Evolutionary conservation across 345 rosid genomes (phyloP), one percentile per base, ranked within the genome.

Genomic region (Rhodamnia rubescens): DNA sequence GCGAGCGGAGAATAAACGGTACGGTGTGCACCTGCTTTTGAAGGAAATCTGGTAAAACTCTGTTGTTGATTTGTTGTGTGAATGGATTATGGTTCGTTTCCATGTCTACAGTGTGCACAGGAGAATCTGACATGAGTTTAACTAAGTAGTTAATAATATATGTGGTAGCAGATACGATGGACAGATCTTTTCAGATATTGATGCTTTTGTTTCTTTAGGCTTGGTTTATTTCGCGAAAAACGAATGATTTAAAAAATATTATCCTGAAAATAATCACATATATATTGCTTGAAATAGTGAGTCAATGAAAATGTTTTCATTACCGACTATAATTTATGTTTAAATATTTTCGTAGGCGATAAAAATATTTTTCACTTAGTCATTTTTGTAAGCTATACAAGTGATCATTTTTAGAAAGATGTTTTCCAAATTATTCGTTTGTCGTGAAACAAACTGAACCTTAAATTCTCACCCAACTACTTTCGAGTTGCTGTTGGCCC

Each of bases 1-100:
- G 99, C 82, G 92, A 94, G 81, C 96, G 97, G 80, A 89, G 85
- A 88, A 75, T 90, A 1, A 94, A 96, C 59, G 94, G 99, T 96
- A 88, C 8, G 14, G 5, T 32, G 10, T 8, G 4, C 40, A 20
- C 40, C 42, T 51, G 58, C 42, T 82, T 44, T 7, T 1, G 6
- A 51, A 61, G 83, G 83, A 20, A 8, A 0, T 51, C 81, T 50
- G 74, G 36, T 51, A 36, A 40, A 32, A 69, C 47, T 69, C 42
- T 69, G 26, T 0, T 69, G 47, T 36, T 69, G 26, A 69, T 69
- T 47, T 32, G 80, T 36, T 69, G 10, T 69, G 26, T 9, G 47
- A 0, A 69, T 69, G 5, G 80, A 69, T 69, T 36, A 47, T 69
- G 26, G 80, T 69, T 18, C 40, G 4, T 8, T 36, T 9, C 4